Evolutionary conservation across 2,329 filamentous ascomycete genomes (phyloP).

Genomic region (Lizonia empirigonia): DNA sequence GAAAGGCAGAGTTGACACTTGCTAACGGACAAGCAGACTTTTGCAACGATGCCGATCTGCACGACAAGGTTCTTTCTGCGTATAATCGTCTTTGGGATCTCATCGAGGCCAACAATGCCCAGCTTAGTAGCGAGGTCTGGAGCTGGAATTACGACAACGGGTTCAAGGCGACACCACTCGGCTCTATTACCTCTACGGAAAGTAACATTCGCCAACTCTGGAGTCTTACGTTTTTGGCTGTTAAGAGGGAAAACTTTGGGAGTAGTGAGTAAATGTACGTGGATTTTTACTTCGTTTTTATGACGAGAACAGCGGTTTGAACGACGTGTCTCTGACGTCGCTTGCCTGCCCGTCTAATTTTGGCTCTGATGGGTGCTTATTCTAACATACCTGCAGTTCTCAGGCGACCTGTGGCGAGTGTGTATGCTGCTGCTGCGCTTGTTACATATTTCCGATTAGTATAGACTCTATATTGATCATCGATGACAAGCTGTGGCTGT

Average conservation of each 20-base stretch:
- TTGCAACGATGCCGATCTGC: slow-evolving; percentile 54
- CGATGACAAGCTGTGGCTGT: too few species aligned
- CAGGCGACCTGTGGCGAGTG: too few species aligned
- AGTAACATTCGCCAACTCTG: slow-evolving; percentile 63
- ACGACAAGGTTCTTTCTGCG: slow-evolving; percentile 54
- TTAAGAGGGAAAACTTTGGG: slow-evolving; percentile 49
- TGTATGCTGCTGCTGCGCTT: neutral
- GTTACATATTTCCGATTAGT: neutral
- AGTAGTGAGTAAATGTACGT: neutral
- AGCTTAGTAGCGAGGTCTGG: slow-evolving; percentile 66
- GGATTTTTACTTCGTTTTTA: neutral
- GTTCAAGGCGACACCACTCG: slow-evolving; percentile 59
- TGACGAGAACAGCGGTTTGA: too few species aligned
- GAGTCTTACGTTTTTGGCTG: slow-evolving; percentile 64
- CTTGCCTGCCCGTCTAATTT: too few species aligned
- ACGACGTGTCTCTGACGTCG: too few species aligned
- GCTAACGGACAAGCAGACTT: slow-evolving; percentile 50
- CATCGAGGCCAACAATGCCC: slow-evolving; percentile 60
- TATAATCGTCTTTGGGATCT: slow-evolving; percentile 67
- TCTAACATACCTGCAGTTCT: too few species aligned
- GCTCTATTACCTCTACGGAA: slow-evolving; percentile 57
- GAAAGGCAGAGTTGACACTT: neutral
- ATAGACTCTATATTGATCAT: too few species aligned
- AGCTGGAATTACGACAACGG: slow-evolving; percentile 62
- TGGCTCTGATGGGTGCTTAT: too few species aligned